Percentiles rank a stretch among this genome's conserved stretches.
Conservation (phyloP, 1,139 yeast species). For the Hyphopichia fennica region DNA sequence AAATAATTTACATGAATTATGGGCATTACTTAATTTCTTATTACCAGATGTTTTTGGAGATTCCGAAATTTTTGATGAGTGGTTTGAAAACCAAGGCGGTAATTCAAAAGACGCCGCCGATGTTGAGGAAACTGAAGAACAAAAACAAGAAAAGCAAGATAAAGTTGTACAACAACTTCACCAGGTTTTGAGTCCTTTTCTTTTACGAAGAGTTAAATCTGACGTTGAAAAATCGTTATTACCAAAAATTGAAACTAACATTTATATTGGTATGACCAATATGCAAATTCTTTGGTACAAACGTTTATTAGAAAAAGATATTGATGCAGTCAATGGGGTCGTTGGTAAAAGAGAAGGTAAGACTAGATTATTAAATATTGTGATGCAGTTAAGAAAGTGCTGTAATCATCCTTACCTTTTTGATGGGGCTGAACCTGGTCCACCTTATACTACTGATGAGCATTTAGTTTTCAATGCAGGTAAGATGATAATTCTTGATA, state of each 20-base stretch:
- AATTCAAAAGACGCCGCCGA: slow-evolving; percentile 19
- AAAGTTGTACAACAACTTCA: slow-evolving; percentile 82
- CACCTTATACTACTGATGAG: slow-evolving; percentile 96
- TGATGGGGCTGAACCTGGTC: slow-evolving; percentile 99
- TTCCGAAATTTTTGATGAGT: slow-evolving; percentile 83
- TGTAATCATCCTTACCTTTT: slow-evolving; percentile 96
- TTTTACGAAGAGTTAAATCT: slow-evolving; percentile 83
- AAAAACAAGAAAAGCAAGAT: slow-evolving; percentile 59
- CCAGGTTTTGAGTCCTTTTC: slow-evolving; percentile 81
- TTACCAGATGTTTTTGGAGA: slow-evolving; percentile 95
- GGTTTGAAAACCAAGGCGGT: slow-evolving; percentile 59
- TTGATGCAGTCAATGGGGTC: slow-evolving; percentile 94
- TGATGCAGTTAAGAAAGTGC: slow-evolving; percentile 95
- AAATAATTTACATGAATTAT: slow-evolving; percentile 89
- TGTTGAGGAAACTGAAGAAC: slow-evolving; percentile 23
- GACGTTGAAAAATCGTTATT: slow-evolving; percentile 90
- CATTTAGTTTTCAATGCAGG: slow-evolving; percentile 87
- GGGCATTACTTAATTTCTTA: slow-evolving; percentile 90
- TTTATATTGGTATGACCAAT: slow-evolving; percentile 90
- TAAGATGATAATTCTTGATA: slow-evolving; percentile 86
- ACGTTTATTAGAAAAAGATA: slow-evolving; percentile 83
- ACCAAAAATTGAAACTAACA: slow-evolving; percentile 87
- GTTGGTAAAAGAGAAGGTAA: slow-evolving; percentile 88
- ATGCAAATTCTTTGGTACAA: slow-evolving; percentile 95
- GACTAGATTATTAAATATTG: slow-evolving; percentile 85